A percentile compares a stretch with the other conserved stretches of the same genome.
phyloP scores from a whole-genome alignment of 306 rosid genomes.

The Quercus variabilis region DNA sequence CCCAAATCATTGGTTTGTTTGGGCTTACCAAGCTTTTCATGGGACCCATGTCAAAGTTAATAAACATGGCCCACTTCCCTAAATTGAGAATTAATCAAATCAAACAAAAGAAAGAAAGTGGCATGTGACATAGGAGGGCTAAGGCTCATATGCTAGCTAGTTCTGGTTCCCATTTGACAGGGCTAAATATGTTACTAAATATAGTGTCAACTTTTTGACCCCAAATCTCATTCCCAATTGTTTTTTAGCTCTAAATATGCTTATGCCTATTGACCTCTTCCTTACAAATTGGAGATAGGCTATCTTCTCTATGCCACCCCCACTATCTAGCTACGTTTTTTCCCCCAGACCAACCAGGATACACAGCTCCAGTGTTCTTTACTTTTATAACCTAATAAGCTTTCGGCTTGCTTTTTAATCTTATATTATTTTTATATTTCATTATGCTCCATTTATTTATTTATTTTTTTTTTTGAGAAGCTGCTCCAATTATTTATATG shows the following conservation, averaged over 20 bases:
- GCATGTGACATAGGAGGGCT: neutral
- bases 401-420: constrained; percentile 47
- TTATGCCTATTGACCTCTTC: constrained; percentile 17
- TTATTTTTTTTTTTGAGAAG: too few species aligned
- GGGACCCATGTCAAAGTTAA: constrained; percentile 31
- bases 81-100: neutral
- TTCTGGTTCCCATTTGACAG: constrained; percentile 50
- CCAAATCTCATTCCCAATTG: neutral
- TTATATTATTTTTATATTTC: neutral
- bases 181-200: constrained; percentile 44
- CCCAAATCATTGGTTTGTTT: constrained; percentile 39
- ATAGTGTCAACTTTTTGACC: constrained; percentile 33
- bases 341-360: too few species aligned
- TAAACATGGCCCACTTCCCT: neutral
- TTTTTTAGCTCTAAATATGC: neutral
- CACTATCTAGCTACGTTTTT: neutral
- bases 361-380: neutral
- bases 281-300: constrained; percentile 35
- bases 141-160: constrained; percentile 25
- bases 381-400: constrained; percentile 28
- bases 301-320: constrained; percentile 1
- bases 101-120: neutral
- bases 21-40: constrained; percentile 37
- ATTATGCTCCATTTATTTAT: neutral
- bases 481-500: neutral